phyloP scores from a whole-genome alignment of 2,329 filamentous ascomycete genomes.

The Diplodia sapinea region DNA sequence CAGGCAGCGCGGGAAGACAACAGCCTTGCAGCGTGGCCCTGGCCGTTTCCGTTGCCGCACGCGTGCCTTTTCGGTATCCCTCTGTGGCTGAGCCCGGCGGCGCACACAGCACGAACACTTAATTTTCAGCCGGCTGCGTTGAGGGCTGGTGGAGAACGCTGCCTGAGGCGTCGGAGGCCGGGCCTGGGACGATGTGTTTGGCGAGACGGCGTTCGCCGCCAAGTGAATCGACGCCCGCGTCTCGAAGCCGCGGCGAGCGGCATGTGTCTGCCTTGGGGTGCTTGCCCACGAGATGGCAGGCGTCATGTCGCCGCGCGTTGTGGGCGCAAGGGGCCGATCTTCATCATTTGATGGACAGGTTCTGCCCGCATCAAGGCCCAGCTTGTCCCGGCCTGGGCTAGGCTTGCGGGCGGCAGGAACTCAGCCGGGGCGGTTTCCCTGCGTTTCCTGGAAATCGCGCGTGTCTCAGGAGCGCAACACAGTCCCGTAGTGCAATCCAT shows the following conservation, averaged over 20 bases:
- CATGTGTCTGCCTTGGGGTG: constrained; percentile 9
- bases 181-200: not conserved
- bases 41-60: constrained; percentile 1
- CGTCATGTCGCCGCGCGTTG: constrained; percentile 12
- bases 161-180: not conserved
- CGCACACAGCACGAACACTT: not conserved
- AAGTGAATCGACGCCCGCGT: not conserved
- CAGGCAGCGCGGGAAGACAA: constrained; percentile 16
- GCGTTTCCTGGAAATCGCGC: constrained; percentile 13
- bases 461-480: constrained; percentile 26
- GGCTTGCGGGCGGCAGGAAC: constrained; percentile 15
- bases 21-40: constrained; percentile 27
- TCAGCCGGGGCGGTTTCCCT: constrained; percentile 2
- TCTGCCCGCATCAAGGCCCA: not conserved
- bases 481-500: constrained; percentile 18
- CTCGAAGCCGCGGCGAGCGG: not conserved
- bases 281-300: constrained; percentile 9
- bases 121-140: no score
- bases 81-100: not conserved
- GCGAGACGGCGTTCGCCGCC: constrained; percentile 15
- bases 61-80: constrained; percentile 20
- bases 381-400: constrained; percentile 1
- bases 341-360: constrained; percentile 13
- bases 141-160: not conserved
- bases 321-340: constrained; percentile 12